A percentile compares a stretch with the other conserved stretches of the same genome.
phyloP scores from a whole-genome alignment of 345 rosid species.

The Clausena lansium region DNA sequence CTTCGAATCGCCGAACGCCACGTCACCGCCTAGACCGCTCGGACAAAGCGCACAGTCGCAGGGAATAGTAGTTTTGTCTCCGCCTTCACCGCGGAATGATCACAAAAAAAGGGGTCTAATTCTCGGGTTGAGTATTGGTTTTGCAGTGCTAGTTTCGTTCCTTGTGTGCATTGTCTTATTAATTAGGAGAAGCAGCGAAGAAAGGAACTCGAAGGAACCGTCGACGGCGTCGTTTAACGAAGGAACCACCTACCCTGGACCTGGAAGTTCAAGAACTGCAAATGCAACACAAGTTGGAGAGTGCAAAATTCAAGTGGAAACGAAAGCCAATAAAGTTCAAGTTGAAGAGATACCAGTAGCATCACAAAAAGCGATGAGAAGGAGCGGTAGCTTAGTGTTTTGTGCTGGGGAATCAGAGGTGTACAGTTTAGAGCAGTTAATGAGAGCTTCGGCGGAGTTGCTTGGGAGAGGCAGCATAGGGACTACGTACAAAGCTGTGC shows the following conservation, averaged over 20 bases:
- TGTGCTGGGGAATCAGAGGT: slow-evolving; percentile 45
- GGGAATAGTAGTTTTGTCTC: slow-evolving; percentile 32
- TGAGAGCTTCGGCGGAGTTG: slow-evolving; percentile 94
- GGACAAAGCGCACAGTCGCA: slow-evolving; percentile 62
- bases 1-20: slow-evolving; percentile 40
- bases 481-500: slow-evolving; percentile 82
- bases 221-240: slow-evolving; percentile 1
- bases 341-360: slow-evolving; percentile 21
- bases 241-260: not conserved
- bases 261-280: not conserved
- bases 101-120: slow-evolving; percentile 38
- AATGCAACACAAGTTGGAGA: not conserved
- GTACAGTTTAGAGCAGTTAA: slow-evolving; percentile 75
- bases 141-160: slow-evolving; percentile 42
- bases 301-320: slow-evolving; percentile 12
- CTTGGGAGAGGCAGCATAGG: slow-evolving; percentile 84
- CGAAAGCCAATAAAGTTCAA: slow-evolving; percentile 23
- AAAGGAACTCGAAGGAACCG: slow-evolving; percentile 10
- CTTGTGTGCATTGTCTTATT: slow-evolving; percentile 41
- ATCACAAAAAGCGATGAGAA: slow-evolving; percentile 19
- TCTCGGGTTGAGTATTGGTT: slow-evolving; percentile 49
- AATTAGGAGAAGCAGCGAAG: slow-evolving; percentile 30
- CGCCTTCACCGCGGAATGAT: slow-evolving; percentile 39
- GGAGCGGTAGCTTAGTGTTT: slow-evolving; percentile 62
- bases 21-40: slow-evolving; percentile 53